These are phyloP conservation scores for Immersiporthe knoxdaviesiana DNA, from an alignment of 2,329 filamentous ascomycete species.

Conservation along the genomic window DNA sequence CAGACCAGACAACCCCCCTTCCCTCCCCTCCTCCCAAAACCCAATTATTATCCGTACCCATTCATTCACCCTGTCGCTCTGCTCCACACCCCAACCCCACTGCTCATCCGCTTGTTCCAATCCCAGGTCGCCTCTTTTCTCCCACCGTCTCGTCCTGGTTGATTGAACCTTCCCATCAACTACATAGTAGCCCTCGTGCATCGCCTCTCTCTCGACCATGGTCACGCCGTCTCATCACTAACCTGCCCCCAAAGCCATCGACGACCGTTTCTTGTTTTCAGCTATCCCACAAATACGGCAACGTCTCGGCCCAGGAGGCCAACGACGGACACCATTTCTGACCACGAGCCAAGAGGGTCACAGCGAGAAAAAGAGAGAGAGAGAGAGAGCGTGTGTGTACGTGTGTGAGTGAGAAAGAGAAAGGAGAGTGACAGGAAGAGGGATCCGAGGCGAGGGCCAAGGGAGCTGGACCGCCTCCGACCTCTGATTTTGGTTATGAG, in stretches of 20 bases:
- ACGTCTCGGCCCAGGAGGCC: not conserved
- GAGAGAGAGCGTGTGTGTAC: not conserved
- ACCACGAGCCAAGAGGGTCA: not conserved
- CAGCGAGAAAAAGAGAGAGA: no score
- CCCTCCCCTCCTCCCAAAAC: not conserved
- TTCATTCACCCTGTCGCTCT: not conserved
- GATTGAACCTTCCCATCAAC: conserved; percentile 4
- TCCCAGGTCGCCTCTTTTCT: conserved; percentile 17
- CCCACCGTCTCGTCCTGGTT: not conserved
- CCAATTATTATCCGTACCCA: not conserved
- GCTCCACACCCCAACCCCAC: conserved; percentile 11
- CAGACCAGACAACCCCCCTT: not conserved
- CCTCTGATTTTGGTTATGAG: conserved; percentile 21
- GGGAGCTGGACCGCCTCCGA: conserved; percentile 3
- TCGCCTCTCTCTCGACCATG: conserved; percentile 23
- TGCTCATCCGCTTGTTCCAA: conserved; percentile 11
- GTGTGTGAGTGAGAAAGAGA: not conserved
- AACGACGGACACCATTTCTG: not conserved
- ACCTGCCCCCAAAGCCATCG: conserved; percentile 7
- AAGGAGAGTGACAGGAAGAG: conserved; percentile 7
- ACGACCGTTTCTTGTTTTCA: conserved; percentile 1
- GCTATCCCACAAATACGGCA: not conserved
- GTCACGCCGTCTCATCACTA: conserved; percentile 18
- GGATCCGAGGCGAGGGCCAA: conserved; percentile 5
- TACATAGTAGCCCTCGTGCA: conserved; percentile 12